Evolutionary conservation across 2,329 filamentous ascomycete genomes (phyloP), one percentile per base, ranked within the genome.

Genomic region (Cercospora zeae-maydis): DNA sequence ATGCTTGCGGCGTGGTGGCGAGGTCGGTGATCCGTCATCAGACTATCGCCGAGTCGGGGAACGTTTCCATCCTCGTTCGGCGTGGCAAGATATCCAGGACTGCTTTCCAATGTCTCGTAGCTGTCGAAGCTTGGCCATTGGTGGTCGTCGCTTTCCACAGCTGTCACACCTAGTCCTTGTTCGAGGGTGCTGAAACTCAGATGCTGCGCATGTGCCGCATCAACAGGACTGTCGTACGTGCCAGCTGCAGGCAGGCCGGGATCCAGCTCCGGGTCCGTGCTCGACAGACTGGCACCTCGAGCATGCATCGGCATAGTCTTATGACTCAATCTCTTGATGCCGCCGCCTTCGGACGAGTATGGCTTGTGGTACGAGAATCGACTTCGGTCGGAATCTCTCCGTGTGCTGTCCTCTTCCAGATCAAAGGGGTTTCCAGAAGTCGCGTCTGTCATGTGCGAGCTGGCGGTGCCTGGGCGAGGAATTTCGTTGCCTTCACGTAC

Each of bases 371-470:
- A 69, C 4, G 74, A 76, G 58, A 72, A 74, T 53, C 74, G 69
- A 49, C 74, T 70, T 34, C 69, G 68, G 52, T 75, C 72, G 8
- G 66, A 54, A 8, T 70, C 72, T 13, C 66, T 69, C 52, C 72
- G 70, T 14, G 67, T 64, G n/a, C 67, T 63, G 21, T 73, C 68
- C 11, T 82, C 79, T 66, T 82, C 80, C 6, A 82, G 75, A 67
- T 82, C 80, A 66, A 82, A 82, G 0, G 80, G 80, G 60, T 82
- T 79, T 4, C 79, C 78, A 58, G 75, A 78, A 39, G 76, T 76
- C 19, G 75, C 72, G 57, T 80, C 77, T 16, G 75, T 78, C 52
- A 75, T 61, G 67, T 75, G 72, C 0, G 76, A 80, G 51, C 72
- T 75, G 4, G 79, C 76, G 0, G 79, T 80, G 0, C 77, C 77